Conservation (phyloP, 305 asterid genomes). For the Lippia alba region DNA sequence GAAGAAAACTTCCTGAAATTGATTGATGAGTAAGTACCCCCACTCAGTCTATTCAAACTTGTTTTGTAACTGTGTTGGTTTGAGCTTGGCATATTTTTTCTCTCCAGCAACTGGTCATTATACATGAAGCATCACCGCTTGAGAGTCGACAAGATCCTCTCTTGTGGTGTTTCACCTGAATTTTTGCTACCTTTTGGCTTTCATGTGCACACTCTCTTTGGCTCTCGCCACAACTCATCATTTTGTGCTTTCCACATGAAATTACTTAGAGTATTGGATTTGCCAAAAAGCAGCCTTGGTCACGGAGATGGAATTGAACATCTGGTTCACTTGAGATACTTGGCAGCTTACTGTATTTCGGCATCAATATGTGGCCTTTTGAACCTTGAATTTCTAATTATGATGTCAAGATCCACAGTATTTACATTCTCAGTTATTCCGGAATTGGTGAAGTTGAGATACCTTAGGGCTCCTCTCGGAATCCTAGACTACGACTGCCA, state of each 20-base stretch:
- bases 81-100: too few relatives aligned
- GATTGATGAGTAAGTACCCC: neutral
- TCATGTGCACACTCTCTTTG: neutral
- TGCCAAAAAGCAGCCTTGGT: too few relatives aligned
- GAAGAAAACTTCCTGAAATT: conserved; percentile 8
- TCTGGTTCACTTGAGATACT: conserved; percentile 25
- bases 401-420: neutral
- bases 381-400: conserved; percentile 27
- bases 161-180: neutral
- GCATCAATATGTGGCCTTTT: conserved; percentile 18
- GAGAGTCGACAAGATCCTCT: neutral
- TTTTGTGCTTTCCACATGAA: neutral
- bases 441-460: conserved; percentile 34
- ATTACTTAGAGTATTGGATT: conserved; percentile 26
- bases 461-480: conserved; percentile 15
- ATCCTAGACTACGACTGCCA: neutral
- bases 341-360: conserved; percentile 22
- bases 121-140: neutral
- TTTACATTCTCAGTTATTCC: neutral
- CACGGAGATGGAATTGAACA: neutral
- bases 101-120: neutral
- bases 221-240: neutral
- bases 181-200: neutral
- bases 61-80: too few relatives aligned
- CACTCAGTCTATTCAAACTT: neutral